Evolutionary conservation across 495 filamentous ascomycete species (phyloP), one percentile per base, ranked within the genome.

Genomic region (Evernia prunastri): DNA sequence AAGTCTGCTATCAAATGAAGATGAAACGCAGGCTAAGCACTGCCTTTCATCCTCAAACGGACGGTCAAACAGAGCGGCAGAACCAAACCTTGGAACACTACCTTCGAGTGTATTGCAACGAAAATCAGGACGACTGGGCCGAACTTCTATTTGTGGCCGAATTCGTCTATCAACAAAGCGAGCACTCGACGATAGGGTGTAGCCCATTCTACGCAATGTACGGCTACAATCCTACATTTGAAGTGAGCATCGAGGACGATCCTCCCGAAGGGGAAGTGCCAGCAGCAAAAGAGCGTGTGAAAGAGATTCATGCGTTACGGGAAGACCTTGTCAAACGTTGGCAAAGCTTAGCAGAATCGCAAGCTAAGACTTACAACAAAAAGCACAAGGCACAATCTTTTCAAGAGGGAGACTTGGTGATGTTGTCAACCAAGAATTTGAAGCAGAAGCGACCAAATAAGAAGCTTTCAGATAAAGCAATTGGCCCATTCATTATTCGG

Each of bases 11-110:
- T 36, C 40, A 66, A n/a, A 15, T 29, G 4, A 23, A 56, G 15
- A 35, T 63, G 6, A 63, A 63, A 23, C 17, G n/a, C 0, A 3
- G 27, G 5, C 23, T 63, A 29, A 63, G 39, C 43, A 67, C 31
- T n/a, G n/a, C n/a, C n/a, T n/a, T n/a, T n/a, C n/a, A n/a, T n/a
- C n/a, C n/a, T n/a, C n/a, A n/a, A n/a, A n/a, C n/a, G n/a, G n/a
- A n/a, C n/a, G n/a, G n/a, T n/a, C n/a, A n/a, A n/a, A n/a, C n/a
- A n/a, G n/a, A 3, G 40, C 56, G 36, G 9, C 33, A 64, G 47
- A 72, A 72, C 37, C 53, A 70, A 51, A 65, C 53, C 0, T 12
- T 74, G 17, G 67, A 74, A 64, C 15, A 59, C 1, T 74, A 70
- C 40, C 40, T 73, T 15, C 45, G 60, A 35, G 47, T 20, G n/a